Conservation (phyloP, 257 asterid genomes). For the Linaria vulgaris region DNA sequence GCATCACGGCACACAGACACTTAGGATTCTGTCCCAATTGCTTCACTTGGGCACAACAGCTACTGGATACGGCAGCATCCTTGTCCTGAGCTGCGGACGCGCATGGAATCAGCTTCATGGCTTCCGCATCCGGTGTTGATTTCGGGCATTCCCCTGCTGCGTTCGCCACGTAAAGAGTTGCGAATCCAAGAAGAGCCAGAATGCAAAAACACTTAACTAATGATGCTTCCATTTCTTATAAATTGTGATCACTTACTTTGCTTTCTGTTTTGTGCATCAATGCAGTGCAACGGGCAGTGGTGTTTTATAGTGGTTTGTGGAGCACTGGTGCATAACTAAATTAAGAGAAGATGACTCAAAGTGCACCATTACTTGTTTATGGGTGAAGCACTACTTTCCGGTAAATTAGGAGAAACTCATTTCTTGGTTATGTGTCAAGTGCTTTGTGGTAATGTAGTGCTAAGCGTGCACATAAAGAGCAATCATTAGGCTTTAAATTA, state of each 20-base stretch:
- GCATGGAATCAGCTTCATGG: conserved; percentile 68
- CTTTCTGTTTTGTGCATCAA: not conserved
- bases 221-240: conserved; percentile 21
- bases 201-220: conserved; percentile 31
- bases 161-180: conserved; percentile 26
- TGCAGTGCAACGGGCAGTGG: not conserved
- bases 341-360: conserved; percentile 23
- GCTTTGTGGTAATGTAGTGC: not conserved
- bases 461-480: not conserved
- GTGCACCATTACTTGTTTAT: conserved; percentile 31
- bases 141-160: conserved; percentile 65
- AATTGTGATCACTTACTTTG: too few relatives aligned
- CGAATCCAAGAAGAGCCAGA: conserved; percentile 24
- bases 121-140: conserved; percentile 55
- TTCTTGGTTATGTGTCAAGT: conserved; percentile 4
- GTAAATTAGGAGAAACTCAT: not conserved
- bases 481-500: not conserved
- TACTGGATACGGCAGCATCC: conserved; percentile 39
- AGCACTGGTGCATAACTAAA: conserved; percentile 1
- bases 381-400: conserved; percentile 36
- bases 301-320: conserved; percentile 28
- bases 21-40: conserved; percentile 49
- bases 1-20: conserved; percentile 76
- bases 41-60: conserved; percentile 59
- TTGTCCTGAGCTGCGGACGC: conserved; percentile 52